These are phyloP conservation scores for Fusarium domesticum DNA, from an alignment of 2,329 filamentous ascomycete genomes.

Conservation along the genomic window DNA sequence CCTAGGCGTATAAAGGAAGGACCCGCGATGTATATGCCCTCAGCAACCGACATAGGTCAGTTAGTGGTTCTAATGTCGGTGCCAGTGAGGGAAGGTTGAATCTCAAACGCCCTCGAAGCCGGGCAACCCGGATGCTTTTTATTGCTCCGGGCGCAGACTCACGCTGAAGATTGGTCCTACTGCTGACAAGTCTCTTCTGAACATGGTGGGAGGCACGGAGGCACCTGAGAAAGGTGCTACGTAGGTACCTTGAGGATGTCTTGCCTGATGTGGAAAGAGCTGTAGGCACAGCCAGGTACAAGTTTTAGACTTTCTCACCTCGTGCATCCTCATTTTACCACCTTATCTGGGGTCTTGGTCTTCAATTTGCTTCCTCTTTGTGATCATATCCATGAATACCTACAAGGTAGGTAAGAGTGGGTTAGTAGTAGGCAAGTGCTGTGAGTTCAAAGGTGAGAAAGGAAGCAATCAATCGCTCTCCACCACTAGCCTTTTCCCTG, in stretches of 20 bases:
- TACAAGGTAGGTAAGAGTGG: not conserved
- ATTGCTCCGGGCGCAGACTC: not conserved
- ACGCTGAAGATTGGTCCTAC: not conserved
- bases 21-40: too few relatives aligned
- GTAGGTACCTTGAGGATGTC: not conserved
- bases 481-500: not conserved
- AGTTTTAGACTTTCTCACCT: conserved; percentile 13
- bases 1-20: too few relatives aligned
- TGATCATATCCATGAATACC: not conserved
- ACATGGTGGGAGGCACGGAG: not conserved
- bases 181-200: not conserved
- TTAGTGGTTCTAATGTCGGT: too few relatives aligned
- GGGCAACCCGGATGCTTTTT: not conserved
- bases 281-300: conserved; percentile 7
- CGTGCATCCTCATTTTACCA: conserved; percentile 4
- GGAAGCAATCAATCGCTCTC: not conserved
- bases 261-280: conserved; percentile 1
- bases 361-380: too few relatives aligned
- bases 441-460: not conserved
- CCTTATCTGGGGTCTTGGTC: not conserved
- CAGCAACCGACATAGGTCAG: too few relatives aligned
- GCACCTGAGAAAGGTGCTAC: not conserved
- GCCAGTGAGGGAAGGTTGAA: too few relatives aligned
- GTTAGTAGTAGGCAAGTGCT: not conserved
- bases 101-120: not conserved